Evolutionary conservation across 345 rosid genomes (phyloP), one percentile per base, ranked within the genome.

Genomic region (Hirschfeldia incana): DNA sequence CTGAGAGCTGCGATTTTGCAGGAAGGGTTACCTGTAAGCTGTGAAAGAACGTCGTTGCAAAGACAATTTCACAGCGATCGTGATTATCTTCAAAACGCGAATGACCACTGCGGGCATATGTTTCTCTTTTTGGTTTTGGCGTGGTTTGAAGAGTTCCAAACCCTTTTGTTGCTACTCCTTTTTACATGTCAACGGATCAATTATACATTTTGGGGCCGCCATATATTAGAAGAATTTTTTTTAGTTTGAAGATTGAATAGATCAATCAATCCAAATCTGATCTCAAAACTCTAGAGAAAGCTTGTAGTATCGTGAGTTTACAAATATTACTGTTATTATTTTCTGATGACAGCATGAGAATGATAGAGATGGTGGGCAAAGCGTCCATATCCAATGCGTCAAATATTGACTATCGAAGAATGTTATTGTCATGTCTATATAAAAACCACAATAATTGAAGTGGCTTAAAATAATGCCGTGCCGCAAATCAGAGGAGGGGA

Each of bases 361-460:
- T 2, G 94, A 87, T 80, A 83, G 55, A 59, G 87, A 84, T 9
- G 91, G 99, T 37, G 97, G 93, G 27, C 99, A 91, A 69, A 80
- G 87, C 42, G 91, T 89, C 68, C 99, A 90, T 85, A 59, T 88
- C 12, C 85, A 85, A 9, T 93, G 97, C 39, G 88, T 95, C 82
- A 91, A 88, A 81, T 93, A 87, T 67, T 95, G 99, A 98, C 90
- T 95, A 8, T 73, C 82, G 10, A 94, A 78, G 78, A 94, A 94
- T 64, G 72, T 81, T 34, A 34, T 2, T 94, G 99, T 83, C 96
- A 98, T 0, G 91, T 94, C 73, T 92, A 98, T 34, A 34, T 6
- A 10, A 42, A 42, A 42, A 2, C 4, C 12, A 42, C 12, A 9
- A 42, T 11, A 10, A 42, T 42, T 42, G 3, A 42, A 9, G n/a